Evolutionary conservation across 1,284 basidiomycete genomes (phyloP), one percentile per base, ranked within the genome.

Genomic region (Schizopora paradoxa): DNA sequence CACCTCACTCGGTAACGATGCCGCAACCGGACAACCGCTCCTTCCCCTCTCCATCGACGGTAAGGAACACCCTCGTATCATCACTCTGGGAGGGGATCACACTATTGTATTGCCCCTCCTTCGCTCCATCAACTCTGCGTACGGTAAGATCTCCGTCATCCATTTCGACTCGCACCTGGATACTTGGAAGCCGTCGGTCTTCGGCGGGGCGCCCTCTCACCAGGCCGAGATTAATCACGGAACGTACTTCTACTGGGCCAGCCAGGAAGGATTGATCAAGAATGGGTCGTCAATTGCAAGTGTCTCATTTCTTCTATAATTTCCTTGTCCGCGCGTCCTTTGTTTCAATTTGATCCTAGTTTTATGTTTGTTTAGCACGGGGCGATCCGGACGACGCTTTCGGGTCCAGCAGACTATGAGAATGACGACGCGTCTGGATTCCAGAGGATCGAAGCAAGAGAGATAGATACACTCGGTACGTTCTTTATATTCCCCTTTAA

Each of bases 241-340:
- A 14, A 86, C 83, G 5, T 86, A 85, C 64, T 87, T 87, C 61
- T 86, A 84, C 61, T 84, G 80, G 74, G 86, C 86, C 2, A 77
- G 77, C 52, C 71, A 80, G 56, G 86, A 88, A 60, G 85, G 86
- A 4, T 63, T 88, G 32, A 79, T 88, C 51, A 73, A 67, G 54
- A 86, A 87, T 51, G 85, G 85, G 54, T 75, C 79, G 41, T 90
- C 86, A 59, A 88, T 86, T 79, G 83, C 80, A 83, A 85, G 82
- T 83, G 57, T 69, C 62, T 60, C n/a, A n/a, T 54, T 55, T 65
- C 56, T 63, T 58, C 57, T 58, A 49, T 49, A 54, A 47, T 38
- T 25, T 42, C 35, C 19, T 47, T 45, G 26, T 29, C 44, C 42
- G 43, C 32, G 45, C 46, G 51, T 49, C 46, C 54, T 56, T 49